Base-by-base conservation (phyloP, 768 basidiomycete species). In the Pisolithus albus region DNA sequence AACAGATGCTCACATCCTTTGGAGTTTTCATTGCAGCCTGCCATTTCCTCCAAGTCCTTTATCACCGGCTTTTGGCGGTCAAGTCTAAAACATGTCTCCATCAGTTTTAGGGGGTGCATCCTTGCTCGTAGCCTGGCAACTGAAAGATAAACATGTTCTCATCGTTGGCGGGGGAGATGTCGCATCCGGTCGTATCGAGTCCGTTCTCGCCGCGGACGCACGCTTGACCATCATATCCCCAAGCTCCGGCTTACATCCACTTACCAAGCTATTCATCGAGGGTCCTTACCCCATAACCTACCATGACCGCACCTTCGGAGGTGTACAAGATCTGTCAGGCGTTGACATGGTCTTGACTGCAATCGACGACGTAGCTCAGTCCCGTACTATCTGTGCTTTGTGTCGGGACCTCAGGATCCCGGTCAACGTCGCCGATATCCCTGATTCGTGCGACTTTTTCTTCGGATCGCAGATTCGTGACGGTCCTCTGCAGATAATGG, bases 341-440 rank as follows among this genome's bases (percentile, higher is more conserved):
- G 78, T 78, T 50, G 84, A 91, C 63, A 88, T 98, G 85, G 89
- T 94, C 46, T 80, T 97, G 54, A 91, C 91, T 8, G 92, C 93
- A n/a, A 81, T 96, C 42, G 92, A 95, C 69, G 84, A 94, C 66
- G 80, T 82, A 55, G 70, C 76, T 1, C 73, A 80, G 51, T 91
- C 88, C 23, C 79, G 79, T 49, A 63, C 75, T n/a, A 93, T 98
- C 41, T 86, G 80, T 61, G 61, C 75, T 8, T 71, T 84, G 59
- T 88, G 87, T 59, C 72, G 92, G 50, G 72, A 76, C 23, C 74
- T 68, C 49, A 78, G 75, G 44, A 86, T 97, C 46, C 92, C 93
- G 7, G 86, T 95, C 50, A 99, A 99, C 68, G 92, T 92, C 54
- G 96, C 96, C 37, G 95, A 99, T 71, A 87, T 97, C 53, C 96